phyloP scores from a whole-genome alignment of 176 grass and related monocot genomes.

The Neostapfia colusana region DNA sequence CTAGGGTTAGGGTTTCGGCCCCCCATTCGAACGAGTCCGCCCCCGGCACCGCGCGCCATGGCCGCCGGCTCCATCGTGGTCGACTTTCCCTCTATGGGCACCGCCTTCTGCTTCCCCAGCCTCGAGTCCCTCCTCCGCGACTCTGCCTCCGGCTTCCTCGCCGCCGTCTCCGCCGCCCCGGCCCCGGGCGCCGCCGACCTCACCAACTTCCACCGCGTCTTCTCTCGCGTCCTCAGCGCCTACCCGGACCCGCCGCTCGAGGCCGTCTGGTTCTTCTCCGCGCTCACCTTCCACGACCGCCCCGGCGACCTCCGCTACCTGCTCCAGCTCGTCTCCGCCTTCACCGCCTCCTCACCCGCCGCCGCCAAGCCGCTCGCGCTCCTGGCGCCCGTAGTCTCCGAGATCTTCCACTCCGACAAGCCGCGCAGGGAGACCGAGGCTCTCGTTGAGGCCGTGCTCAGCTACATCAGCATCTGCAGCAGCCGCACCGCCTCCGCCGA shows the following conservation, averaged over 20 bases:
- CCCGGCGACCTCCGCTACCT: slow-evolving; percentile 63
- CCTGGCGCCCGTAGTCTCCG: slow-evolving; percentile 77
- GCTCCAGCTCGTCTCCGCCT: slow-evolving; percentile 71
- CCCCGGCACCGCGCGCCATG: slow-evolving; percentile 40
- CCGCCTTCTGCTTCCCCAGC: slow-evolving; percentile 51
- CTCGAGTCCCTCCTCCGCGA: slow-evolving; percentile 80
- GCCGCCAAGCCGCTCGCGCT: slow-evolving; percentile 73
- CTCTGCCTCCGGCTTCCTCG: slow-evolving; percentile 76
- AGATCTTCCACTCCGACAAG: slow-evolving; percentile 74
- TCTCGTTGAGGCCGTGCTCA: slow-evolving; percentile 70
- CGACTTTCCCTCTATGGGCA: slow-evolving; percentile 57
- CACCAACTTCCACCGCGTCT: slow-evolving; percentile 74
- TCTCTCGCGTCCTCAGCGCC: slow-evolving; percentile 69
- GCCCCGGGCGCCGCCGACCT: slow-evolving; percentile 73
- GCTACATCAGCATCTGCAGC: slow-evolving; percentile 87
- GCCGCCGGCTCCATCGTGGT: slow-evolving; percentile 59
- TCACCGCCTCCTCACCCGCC: slow-evolving; percentile 51
- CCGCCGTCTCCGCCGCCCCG: slow-evolving; percentile 56
- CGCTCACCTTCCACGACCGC: slow-evolving; percentile 77
- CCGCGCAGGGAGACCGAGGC: slow-evolving; percentile 64
- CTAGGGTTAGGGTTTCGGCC: slow-evolving; percentile 59
- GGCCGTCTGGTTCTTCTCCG: slow-evolving; percentile 83
- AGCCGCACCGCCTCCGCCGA: slow-evolving; percentile 22
- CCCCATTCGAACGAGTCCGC: slow-evolving; percentile 39
- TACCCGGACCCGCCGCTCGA: slow-evolving; percentile 80